Conservation (phyloP, 805 yeast genomes). For the Barnettozyma populi region DNA sequence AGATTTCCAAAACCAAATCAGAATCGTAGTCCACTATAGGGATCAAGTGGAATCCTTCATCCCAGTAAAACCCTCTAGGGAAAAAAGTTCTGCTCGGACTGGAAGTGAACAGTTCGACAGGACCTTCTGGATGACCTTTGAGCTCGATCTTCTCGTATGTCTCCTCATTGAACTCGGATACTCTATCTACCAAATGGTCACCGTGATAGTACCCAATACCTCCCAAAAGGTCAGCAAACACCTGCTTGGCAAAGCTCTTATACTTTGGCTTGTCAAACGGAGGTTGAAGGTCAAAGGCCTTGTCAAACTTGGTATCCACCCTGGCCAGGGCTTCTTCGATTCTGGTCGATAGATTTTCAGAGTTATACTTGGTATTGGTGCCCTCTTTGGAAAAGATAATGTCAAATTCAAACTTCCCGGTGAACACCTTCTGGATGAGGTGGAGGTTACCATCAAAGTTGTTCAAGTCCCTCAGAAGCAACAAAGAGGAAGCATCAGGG, state of each 20-base stretch:
- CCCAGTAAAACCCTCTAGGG: constrained; percentile 98
- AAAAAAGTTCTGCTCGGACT: constrained; percentile 93
- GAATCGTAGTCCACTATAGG: constrained; percentile 80
- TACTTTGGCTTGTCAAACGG: constrained; percentile 47
- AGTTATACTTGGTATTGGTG: constrained; percentile 35
- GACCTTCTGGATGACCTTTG: constrained; percentile 64
- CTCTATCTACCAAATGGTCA: constrained; percentile 72
- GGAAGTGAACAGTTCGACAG: constrained; percentile 67
- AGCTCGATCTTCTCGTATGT: constrained; percentile 49
- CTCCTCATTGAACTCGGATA: constrained; percentile 61
- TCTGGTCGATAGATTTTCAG: constrained; percentile 22
- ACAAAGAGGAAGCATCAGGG: constrained; percentile 37
- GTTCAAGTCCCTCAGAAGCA: constrained; percentile 53
- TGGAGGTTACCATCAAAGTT: constrained; percentile 72
- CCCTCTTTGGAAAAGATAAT: constrained; percentile 49
- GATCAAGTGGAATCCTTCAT: constrained; percentile 91
- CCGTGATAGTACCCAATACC: constrained; percentile 90
- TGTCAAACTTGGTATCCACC: constrained; percentile 49
- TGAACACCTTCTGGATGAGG: constrained; percentile 67
- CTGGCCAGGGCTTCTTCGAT: constrained; percentile 17
- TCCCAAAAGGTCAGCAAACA: constrained; percentile 79
- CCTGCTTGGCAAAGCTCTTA: constrained; percentile 62
- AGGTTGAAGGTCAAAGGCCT: constrained; percentile 42
- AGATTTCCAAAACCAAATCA: constrained; percentile 71
- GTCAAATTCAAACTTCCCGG: constrained; percentile 73